Percentiles rank a stretch among this genome's conserved stretches.
These are phyloP conservation scores for Comarum palustre DNA, from an alignment of 306 rosid species.

Conservation along the genomic window DNA sequence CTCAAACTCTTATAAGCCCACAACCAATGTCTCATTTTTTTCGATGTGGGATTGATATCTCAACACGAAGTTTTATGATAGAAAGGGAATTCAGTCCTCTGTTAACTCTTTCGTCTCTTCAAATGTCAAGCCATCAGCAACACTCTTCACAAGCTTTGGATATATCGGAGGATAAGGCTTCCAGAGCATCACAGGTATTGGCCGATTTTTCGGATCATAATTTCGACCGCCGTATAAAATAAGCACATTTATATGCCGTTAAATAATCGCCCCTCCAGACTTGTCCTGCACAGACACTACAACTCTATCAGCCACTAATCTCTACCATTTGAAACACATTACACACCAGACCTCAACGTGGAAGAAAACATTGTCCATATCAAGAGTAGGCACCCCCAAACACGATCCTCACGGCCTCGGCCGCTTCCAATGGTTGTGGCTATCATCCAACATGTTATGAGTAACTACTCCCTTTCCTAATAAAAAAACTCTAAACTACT, in stretches of 20 bases:
- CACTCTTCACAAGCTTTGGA: slow-evolving; percentile 82
- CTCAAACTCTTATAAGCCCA: no score
- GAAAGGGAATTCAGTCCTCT: slow-evolving; percentile 60
- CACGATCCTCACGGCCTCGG: slow-evolving; percentile 94
- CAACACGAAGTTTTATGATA: slow-evolving; percentile 73
- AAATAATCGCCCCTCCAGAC: slow-evolving; percentile 69
- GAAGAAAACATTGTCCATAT: slow-evolving; percentile 85
- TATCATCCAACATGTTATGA: slow-evolving; percentile 86
- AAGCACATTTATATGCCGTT: slow-evolving; percentile 61
- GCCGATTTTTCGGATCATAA: slow-evolving; percentile 65
- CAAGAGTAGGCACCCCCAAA: slow-evolving; percentile 93
- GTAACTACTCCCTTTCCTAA: slow-evolving; percentile 87
- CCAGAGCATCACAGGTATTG: slow-evolving; percentile 89
- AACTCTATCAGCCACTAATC: slow-evolving; percentile 23
- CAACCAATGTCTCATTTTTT: no score
- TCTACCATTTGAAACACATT: not conserved
- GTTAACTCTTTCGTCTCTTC: slow-evolving; percentile 71
- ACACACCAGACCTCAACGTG: slow-evolving; percentile 65
- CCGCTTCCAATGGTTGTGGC: slow-evolving; percentile 92
- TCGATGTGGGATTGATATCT: no score
- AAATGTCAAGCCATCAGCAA: slow-evolving; percentile 56
- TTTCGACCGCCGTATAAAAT: slow-evolving; percentile 71
- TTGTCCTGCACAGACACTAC: slow-evolving; percentile 64
- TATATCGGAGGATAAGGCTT: slow-evolving; percentile 89
- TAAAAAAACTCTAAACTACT: slow-evolving; percentile 27